Evolutionary conservation across 495 filamentous ascomycete species (phyloP).

Genomic region (Penicillium bialowiezense): DNA sequence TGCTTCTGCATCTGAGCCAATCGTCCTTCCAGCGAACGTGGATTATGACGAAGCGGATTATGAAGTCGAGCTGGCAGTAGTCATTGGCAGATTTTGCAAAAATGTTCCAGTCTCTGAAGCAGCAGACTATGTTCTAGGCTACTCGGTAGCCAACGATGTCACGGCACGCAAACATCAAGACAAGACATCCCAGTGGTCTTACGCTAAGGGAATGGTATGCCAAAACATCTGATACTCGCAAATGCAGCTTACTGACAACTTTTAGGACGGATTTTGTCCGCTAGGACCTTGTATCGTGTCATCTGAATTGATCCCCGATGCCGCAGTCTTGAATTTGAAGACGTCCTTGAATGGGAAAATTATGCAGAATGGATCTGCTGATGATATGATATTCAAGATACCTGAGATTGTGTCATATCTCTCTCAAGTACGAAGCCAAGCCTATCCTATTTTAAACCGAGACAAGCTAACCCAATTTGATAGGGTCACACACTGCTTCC

Average conservation of each 20-base stretch:
- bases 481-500: slow-evolving; percentile 11
- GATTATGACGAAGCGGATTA: slow-evolving; percentile 48
- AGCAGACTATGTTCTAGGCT: slow-evolving; percentile 64
- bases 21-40: slow-evolving; percentile 10
- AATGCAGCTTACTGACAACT: background rate
- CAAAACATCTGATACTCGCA: background rate
- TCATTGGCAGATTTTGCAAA: slow-evolving; percentile 62
- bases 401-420: slow-evolving; percentile 64
- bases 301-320: slow-evolving; percentile 6
- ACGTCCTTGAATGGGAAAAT: slow-evolving; percentile 63
- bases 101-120: slow-evolving; percentile 60
- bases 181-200: slow-evolving; percentile 66
- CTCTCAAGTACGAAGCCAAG: slow-evolving; percentile 44
- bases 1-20: slow-evolving; percentile 11
- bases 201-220: slow-evolving; percentile 62
- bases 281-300: slow-evolving; percentile 34
- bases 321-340: slow-evolving; percentile 44
- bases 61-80: slow-evolving; percentile 66
- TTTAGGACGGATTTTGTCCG: slow-evolving; percentile 15
- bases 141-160: slow-evolving; percentile 68
- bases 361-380: slow-evolving; percentile 51
- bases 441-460: background rate
- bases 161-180: slow-evolving; percentile 70
- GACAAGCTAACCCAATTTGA: background rate
- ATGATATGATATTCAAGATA: slow-evolving; percentile 70